Evolutionary conservation across 176 grass and related monocot species (phyloP).

Genomic region (Lolium rigidum): DNA sequence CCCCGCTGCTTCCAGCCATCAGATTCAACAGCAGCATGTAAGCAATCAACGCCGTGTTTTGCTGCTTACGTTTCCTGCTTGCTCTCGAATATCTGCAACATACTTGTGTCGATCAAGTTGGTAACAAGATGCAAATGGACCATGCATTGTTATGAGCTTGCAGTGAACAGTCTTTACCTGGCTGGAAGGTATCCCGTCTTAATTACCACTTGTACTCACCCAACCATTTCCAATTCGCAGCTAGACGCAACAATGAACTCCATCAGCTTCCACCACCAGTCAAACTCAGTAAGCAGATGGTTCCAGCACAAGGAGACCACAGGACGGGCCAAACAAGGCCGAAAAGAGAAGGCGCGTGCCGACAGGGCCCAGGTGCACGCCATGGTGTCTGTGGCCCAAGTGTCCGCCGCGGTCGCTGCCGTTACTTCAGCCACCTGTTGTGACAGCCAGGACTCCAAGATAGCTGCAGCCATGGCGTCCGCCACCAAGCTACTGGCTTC

Average conservation of each 20-base stretch:
- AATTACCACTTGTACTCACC: background rate
- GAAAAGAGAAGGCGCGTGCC: constrained; percentile 17
- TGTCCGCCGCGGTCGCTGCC: constrained; percentile 58
- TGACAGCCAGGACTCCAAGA: constrained; percentile 42
- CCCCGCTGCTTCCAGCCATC: background rate
- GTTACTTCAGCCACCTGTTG: constrained; percentile 33
- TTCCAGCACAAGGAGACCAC: constrained; percentile 47
- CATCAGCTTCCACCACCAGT: constrained; percentile 8
- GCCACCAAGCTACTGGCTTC: constrained; percentile 64
- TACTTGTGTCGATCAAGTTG: background rate
- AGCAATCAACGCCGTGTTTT: background rate
- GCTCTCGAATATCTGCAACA: background rate
- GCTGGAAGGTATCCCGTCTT: background rate
- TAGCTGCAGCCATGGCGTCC: constrained; percentile 57
- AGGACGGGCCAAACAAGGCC: background rate
- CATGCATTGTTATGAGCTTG: background rate
- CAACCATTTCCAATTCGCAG: background rate
- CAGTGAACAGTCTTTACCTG: background rate
- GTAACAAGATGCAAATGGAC: background rate
- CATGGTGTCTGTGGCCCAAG: constrained; percentile 57
- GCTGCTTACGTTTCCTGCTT: background rate
- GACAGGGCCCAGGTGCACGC: constrained; percentile 53
- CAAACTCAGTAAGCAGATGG: constrained; percentile 25
- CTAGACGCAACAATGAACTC: background rate
- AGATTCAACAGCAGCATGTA: constrained; percentile 38